Evolutionary conservation across 2,329 filamentous ascomycete genomes (phyloP), one percentile per base, ranked within the genome.

Genomic region (Monosporascus cannonballus): DNA sequence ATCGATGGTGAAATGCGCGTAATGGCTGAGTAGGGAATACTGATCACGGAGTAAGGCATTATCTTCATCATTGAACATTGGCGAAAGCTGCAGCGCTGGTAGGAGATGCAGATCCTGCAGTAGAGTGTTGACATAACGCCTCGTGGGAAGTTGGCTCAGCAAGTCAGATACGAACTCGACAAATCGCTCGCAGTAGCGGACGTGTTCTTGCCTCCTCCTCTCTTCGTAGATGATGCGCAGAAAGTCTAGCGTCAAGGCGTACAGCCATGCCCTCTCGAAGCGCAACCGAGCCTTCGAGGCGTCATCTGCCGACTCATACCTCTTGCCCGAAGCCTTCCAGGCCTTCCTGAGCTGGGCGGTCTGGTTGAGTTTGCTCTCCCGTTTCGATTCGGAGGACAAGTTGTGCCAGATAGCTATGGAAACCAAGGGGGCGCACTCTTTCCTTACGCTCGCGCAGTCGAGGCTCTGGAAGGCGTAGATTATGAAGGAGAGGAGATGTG

Each of bases 381-480:
- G 83, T 57, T 85, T 81, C 54, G 80, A 78, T 36, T 95, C 90
- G 52, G 81, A 88, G 30, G 89, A 88, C 38, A 99, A 74, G 66
- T 96, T 95, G 64, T 97, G 90, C 94, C 94, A 99, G 62, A 94
- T 90, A 1, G 89, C 87, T 62, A 99, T 96, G 14, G 91, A 94
- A 20, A 99, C 93, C 49, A 99, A 76, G 2, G 95, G 90, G 6
- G 93, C 94, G 70, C 94, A 97, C 75, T 99, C 94, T 69, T 96
- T 97, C 57, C 94, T 86, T 48, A 99, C 89, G 52, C 96, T 81
- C 38, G 83, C 81, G 66, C 85, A 92, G 68, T 99, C 95, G 34
- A 99, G 78, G 47, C 91, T 96, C 69, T 97, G 92, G 67, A 96
- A 99, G 37, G 93, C 89, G 59, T 86, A 84, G 49, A 96, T 95